phyloP scores from a whole-genome alignment of 2,329 filamentous ascomycete genomes.

The Pyrenochaeta sp. region DNA sequence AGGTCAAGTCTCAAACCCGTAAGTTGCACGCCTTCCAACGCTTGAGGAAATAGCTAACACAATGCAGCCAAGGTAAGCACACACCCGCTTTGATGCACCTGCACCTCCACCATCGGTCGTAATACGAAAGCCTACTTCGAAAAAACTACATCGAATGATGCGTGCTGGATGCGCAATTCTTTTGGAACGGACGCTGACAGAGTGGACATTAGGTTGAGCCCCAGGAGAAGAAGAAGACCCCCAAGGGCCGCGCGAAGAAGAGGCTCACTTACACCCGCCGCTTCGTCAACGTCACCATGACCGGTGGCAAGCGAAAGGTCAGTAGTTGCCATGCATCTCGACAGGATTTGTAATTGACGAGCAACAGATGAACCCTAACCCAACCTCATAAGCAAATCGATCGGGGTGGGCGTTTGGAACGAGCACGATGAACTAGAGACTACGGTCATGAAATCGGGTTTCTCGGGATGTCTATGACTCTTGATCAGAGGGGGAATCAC shows the following conservation, averaged over 20 bases:
- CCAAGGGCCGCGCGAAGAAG: constrained; percentile 98
- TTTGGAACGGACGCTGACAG: constrained; percentile 31
- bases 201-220: constrained; percentile 72
- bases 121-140: not conserved
- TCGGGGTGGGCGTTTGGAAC: constrained; percentile 34
- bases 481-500: constrained; percentile 49
- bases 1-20: constrained; percentile 77
- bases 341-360: constrained; percentile 16
- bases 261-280: constrained; percentile 94
- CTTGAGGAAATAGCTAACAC: constrained; percentile 24
- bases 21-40: constrained; percentile 16
- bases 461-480: constrained; percentile 49
- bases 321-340: constrained; percentile 38
- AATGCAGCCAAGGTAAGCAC: constrained; percentile 37
- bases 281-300: constrained; percentile 98
- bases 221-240: constrained; percentile 95
- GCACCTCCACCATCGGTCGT: constrained; percentile 2
- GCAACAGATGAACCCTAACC: constrained; percentile 84
- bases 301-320: constrained; percentile 98
- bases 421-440: constrained; percentile 44
- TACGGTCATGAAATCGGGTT: constrained; percentile 48
- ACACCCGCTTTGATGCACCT: constrained; percentile 1
- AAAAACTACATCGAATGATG: not conserved
- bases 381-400: constrained; percentile 66
- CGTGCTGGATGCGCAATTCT: not conserved